phyloP scores from a whole-genome alignment of 2,329 filamentous ascomycete genomes.

The Pseudovirgaria hyperparasitica region DNA sequence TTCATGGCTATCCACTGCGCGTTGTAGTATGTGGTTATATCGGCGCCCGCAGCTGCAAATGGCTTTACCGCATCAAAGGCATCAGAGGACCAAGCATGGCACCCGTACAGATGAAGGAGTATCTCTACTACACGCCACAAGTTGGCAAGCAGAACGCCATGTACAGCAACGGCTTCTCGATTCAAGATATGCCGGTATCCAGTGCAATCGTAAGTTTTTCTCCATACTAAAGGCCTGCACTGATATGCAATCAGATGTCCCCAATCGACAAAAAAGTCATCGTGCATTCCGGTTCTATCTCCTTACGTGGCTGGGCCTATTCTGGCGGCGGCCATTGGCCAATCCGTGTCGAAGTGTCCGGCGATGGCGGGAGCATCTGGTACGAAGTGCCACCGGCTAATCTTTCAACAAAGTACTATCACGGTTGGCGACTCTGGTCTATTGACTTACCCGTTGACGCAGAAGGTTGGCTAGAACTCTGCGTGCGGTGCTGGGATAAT shows the following conservation, averaged over 20 bases:
- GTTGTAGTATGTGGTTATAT: constrained; percentile 54
- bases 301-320: constrained; percentile 36
- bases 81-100: constrained; percentile 43
- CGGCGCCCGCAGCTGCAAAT: constrained; percentile 50
- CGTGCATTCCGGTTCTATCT: constrained; percentile 47
- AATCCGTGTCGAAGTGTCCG: constrained; percentile 49
- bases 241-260: no score
- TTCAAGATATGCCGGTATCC: constrained; percentile 60
- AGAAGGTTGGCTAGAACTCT: constrained; percentile 35
- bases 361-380: constrained; percentile 52
- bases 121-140: constrained; percentile 57
- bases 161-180: constrained; percentile 49
- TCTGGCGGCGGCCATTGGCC: constrained; percentile 33
- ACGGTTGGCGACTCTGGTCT: constrained; percentile 53
- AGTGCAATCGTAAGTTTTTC: no score
- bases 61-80: constrained; percentile 50
- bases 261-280: constrained; percentile 49
- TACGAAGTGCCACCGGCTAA: constrained; percentile 49
- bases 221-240: no score
- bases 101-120: constrained; percentile 53
- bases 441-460: constrained; percentile 45
- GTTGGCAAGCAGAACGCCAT: constrained; percentile 53
- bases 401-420: constrained; percentile 48
- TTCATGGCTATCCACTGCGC: constrained; percentile 53
- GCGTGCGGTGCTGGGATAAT: constrained; percentile 32